Evolutionary conservation across 495 filamentous ascomycete species (phyloP), one percentile per base, ranked within the genome.

Genomic region (Filosporella fistucella): DNA sequence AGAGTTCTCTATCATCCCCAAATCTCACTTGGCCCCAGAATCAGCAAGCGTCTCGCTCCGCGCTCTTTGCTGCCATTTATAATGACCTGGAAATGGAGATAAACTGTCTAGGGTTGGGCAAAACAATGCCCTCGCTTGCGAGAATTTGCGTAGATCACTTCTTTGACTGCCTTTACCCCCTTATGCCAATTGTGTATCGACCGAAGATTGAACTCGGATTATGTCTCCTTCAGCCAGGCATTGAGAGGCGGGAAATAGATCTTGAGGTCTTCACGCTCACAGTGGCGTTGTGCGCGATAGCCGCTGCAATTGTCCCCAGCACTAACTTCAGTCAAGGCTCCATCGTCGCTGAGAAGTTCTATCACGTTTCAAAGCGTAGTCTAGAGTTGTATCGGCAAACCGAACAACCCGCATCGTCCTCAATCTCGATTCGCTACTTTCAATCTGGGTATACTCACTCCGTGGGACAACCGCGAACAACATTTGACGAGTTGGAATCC

Each of bases 401-500:
- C 5, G 33, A 36, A 8, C 6, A 36, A 17, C 5, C 33, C 33
- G 18, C 33, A 5, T 36, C 33, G 5, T 12, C 18, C n/a, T 36
- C 33, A 7, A 36, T 36, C 18, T 12, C 33, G n/a, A 36, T 17
- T 17, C 33, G 33, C 7, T 36, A 36, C 33, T 36, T 36, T 14
- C 33, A 36, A 36, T 36, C 33, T 16, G 33, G 33, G 5, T 36
- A 36, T 17, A 36, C 33, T 6, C 33, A 41, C 23, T 22, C 37
- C 11, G 22, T 41, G 18, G 37, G 37, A 41, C 5, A 7, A 41
- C 17, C 37, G 9, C 37, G 22, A 25, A 44, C 58, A 30, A 14
- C 33, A 14, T 36, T 12, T 12, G 33, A 36, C n/a, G 33, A 36
- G n/a, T 36, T 36, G n/a, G 33, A 36, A 14, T 6, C 33, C n/a